Base-by-base conservation (phyloP, 345 rosid species). In the Salix brachista region DNA sequence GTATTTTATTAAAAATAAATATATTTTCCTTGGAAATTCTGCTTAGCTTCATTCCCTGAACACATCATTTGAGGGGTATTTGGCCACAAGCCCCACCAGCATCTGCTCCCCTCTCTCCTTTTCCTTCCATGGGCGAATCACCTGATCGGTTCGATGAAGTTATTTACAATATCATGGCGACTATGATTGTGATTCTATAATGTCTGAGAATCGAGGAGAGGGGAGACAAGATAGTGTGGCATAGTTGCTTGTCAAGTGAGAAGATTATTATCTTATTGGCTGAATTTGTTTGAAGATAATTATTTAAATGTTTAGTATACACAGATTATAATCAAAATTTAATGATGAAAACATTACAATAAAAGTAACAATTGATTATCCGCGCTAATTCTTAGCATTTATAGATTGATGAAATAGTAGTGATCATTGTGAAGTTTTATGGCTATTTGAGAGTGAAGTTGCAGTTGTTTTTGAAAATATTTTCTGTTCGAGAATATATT, bases 151-250 rank as follows among this genome's bases (percentile, higher is more conserved):
- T 65, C 73, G 73, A 65, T 62, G n/a, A 18, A 64, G 67, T 74
- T 44, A 69, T 77, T 76, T 36, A 36, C 37, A 75, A 44, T 70
- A 75, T 65, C 48, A 44, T 30, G 72, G 67, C 8, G 75, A 73
- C 71, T n/a, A 77, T 73, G 65, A 73, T 77, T 26, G 25, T 28
- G 56, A 70, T 41, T 36, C 4, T n/a, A 41, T n/a, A 6, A 23
- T 32, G 12, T 62, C 37, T 30, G 48, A 39, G 23, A 54, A 19
- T 66, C 6, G 9, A n/a, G n/a, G 25, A 30, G 25, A 70, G 16
- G 41, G 41, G 61, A 13, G 23, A 36, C 64, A 30, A 16, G 67
- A n/a, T 8, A 19, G 58, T 5, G 58, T 56, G 62, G 62, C 62
- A 3, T 9, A 3, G 28, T 25, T 8, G 25, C 12, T 56, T 8